phyloP scores from a whole-genome alignment of 345 rosid species.

The Euphorbia lathyris region DNA sequence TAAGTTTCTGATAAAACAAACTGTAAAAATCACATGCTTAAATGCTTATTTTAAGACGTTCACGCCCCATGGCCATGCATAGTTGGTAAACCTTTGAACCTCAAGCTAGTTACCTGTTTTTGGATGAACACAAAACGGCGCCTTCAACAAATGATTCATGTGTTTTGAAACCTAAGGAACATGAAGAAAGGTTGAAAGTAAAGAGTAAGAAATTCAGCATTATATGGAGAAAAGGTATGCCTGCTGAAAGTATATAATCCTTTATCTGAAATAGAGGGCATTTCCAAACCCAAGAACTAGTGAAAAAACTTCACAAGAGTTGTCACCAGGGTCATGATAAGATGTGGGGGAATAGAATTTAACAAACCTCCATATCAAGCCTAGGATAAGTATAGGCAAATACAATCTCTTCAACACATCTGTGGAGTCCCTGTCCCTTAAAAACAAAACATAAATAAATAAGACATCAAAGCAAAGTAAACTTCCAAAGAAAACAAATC shows the following conservation, averaged over 20 bases:
- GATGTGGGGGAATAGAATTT: not conserved
- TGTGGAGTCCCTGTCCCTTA: conserved; percentile 65
- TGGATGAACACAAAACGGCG: conserved; percentile 95
- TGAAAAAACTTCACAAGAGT: not conserved
- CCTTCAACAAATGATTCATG: conserved; percentile 96
- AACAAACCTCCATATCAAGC: conserved; percentile 87
- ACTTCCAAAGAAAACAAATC: conserved; percentile 13
- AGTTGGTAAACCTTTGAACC: not conserved
- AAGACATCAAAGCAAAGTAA: not conserved
- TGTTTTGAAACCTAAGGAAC: conserved; percentile 75
- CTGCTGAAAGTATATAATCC: not conserved
- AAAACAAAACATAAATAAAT: conserved; percentile 17
- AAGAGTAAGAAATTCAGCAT: not conserved
- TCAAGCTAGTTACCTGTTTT: conserved; percentile 59
- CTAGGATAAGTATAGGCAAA: conserved; percentile 84
- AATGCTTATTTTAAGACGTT: not conserved
- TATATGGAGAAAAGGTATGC: not conserved
- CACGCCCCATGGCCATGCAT: conserved; percentile 4
- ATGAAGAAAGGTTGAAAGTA: conserved; percentile 14
- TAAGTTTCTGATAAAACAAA: not conserved
- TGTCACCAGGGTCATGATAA: not conserved
- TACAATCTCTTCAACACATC: conserved; percentile 83
- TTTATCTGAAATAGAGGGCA: not conserved
- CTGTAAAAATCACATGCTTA: not conserved
- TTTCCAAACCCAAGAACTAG: not conserved